Percentiles rank a stretch among this genome's conserved stretches.
Conservation (phyloP, 257 asterid species). For the Solanum appendiculatum region DNA sequence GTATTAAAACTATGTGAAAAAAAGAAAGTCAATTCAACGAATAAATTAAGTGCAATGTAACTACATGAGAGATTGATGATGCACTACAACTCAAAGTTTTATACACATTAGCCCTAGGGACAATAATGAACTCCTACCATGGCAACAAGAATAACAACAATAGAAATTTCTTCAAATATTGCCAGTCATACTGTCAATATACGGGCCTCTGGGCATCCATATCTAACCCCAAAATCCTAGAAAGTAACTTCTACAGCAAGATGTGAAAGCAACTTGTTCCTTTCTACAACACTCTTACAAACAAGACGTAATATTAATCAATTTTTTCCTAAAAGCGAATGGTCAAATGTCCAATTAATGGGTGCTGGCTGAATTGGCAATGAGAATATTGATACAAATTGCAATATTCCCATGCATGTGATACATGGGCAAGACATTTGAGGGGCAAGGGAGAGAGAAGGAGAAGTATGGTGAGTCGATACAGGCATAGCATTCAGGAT, state of each 20-base stretch:
- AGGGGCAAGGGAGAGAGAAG: not conserved
- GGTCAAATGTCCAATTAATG: not conserved
- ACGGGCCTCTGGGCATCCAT: not conserved
- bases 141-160: not conserved
- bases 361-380: not conserved
- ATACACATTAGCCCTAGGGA: not conserved
- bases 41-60: conserved; percentile 5
- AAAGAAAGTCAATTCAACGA: conserved; percentile 40
- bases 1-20: conserved; percentile 68
- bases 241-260: not conserved
- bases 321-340: not conserved
- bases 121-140: not conserved
- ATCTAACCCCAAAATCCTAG: not conserved
- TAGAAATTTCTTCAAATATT: not conserved
- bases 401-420: not conserved
- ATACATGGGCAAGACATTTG: not conserved
- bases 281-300: not conserved
- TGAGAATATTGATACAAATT: not conserved
- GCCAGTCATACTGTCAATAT: not conserved
- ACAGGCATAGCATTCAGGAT: not conserved
- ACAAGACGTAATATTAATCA: not conserved
- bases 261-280: not conserved
- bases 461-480: not conserved
- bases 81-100: not conserved
- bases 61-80: not conserved